phyloP scores from a whole-genome alignment of 306 rosid genomes.

The Hippophae rhamnoides region DNA sequence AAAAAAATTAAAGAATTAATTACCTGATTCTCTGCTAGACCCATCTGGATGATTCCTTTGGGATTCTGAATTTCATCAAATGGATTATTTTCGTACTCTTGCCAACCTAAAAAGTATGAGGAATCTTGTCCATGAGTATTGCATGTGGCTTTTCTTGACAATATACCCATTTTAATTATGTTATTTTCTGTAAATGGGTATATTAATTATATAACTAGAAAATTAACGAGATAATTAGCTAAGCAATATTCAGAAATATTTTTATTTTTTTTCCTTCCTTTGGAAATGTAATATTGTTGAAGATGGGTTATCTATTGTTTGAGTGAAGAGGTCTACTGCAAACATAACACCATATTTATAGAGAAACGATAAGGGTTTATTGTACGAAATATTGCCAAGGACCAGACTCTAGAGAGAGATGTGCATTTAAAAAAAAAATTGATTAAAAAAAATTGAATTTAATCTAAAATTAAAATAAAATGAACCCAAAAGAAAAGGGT shows the following conservation, averaged over 20 bases:
- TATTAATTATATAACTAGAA: not conserved
- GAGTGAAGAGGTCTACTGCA: slow-evolving; percentile 21
- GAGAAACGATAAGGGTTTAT: not conserved
- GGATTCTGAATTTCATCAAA: slow-evolving; percentile 54
- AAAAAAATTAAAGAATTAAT: not conserved
- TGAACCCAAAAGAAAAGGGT: slow-evolving; percentile 8
- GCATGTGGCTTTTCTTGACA: slow-evolving; percentile 75
- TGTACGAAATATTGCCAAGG: slow-evolving; percentile 17
- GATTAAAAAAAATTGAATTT: too few relatives aligned
- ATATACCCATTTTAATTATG: slow-evolving; percentile 33
- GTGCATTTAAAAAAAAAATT: too few relatives aligned
- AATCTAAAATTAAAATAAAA: not conserved
- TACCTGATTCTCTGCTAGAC: slow-evolving; percentile 96
- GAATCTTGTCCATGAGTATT: slow-evolving; percentile 97
- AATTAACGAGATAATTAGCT: too few relatives aligned
- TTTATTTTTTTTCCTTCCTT: not conserved
- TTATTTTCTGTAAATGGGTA: too few relatives aligned
- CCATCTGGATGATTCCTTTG: slow-evolving; percentile 92
- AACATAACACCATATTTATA: slow-evolving; percentile 24
- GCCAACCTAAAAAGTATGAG: slow-evolving; percentile 90
- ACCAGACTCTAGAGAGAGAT: not conserved
- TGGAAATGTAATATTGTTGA: slow-evolving; percentile 16
- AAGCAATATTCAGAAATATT: not conserved
- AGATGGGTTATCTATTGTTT: slow-evolving; percentile 20
- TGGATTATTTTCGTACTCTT: slow-evolving; percentile 82